These are phyloP conservation scores for Leccinum subgranulosum DNA, from an alignment of 768 basidiomycete species.

Conservation along the genomic window DNA sequence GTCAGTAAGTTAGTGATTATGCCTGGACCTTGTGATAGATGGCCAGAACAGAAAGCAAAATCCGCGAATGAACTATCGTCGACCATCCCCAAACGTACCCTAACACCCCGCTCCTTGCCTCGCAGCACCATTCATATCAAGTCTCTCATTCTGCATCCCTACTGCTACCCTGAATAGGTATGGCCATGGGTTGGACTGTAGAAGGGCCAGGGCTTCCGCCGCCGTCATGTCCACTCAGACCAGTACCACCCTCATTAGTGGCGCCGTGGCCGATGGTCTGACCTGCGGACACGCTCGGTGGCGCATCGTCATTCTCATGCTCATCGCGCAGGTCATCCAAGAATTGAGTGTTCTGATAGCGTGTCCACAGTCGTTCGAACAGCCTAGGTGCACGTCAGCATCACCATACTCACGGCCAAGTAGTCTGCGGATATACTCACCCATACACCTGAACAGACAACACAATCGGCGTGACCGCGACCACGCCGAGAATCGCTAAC, in stretches of 20 bases:
- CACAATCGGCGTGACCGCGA: slow-evolving; percentile 7
- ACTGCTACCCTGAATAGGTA: neutral
- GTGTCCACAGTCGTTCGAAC: neutral
- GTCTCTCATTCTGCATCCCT: neutral
- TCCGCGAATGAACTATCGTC: neutral
- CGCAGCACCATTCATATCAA: neutral
- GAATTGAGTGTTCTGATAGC: slow-evolving; percentile 1
- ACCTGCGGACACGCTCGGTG: no score
- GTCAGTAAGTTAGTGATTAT: no score
- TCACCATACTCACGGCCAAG: neutral
- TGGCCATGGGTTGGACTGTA: neutral
- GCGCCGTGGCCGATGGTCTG: neutral
- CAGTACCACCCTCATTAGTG: neutral
- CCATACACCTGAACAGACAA: neutral
- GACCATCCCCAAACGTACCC: neutral
- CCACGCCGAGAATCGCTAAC: slow-evolving; percentile 11
- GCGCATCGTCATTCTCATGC: no score
- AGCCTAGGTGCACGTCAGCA: slow-evolving; percentile 1
- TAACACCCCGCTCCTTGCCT: neutral
- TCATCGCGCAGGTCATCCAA: neutral
- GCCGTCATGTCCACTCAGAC: neutral
- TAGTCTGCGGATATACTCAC: slow-evolving; percentile 6
- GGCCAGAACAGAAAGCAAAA: neutral
- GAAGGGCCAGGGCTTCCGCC: neutral
- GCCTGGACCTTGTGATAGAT: no score